Conservation (phyloP, 192 early-diverging fungal species). For the Allomyces macrogynus region DNA sequence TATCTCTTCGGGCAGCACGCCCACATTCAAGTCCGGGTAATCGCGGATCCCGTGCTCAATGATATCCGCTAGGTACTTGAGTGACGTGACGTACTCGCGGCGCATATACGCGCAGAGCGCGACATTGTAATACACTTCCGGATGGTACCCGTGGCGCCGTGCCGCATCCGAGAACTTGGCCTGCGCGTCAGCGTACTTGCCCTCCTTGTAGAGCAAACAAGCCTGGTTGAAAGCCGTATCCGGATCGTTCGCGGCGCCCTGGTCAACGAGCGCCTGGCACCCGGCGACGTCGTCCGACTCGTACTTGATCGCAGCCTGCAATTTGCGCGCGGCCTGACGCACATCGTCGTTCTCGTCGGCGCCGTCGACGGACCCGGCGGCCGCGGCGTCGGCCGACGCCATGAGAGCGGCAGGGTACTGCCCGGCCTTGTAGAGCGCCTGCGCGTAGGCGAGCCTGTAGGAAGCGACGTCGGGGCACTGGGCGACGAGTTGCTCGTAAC, state of each 20-base stretch:
- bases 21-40: conserved; percentile 40
- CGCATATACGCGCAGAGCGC: conserved; percentile 34
- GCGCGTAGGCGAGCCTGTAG: conserved; percentile 34
- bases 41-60: conserved; percentile 38
- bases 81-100: conserved; percentile 29
- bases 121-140: conserved; percentile 31
- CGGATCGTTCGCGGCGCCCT: conserved; percentile 21
- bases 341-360: neutral
- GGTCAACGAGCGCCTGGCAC: conserved; percentile 29
- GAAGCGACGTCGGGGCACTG: conserved; percentile 24
- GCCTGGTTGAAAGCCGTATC: conserved; percentile 35
- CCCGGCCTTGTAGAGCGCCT: conserved; percentile 31
- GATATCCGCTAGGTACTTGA: conserved; percentile 40
- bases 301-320: conserved; percentile 40
- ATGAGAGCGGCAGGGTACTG: conserved; percentile 28
- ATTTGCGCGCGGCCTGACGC: conserved; percentile 9
- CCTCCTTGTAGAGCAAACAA: conserved; percentile 37
- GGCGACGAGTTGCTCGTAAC: conserved; percentile 34
- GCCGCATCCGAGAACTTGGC: conserved; percentile 23
- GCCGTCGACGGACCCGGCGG: conserved; percentile 13
- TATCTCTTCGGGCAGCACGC: conserved; percentile 43
- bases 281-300: conserved; percentile 30
- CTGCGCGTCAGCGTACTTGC: conserved; percentile 32
- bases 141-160: conserved; percentile 26
- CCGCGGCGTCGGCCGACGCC: conserved; percentile 22